Base-by-base conservation (phyloP, 805 yeast genomes). In the Metschnikowia cerradonensis region DNA sequence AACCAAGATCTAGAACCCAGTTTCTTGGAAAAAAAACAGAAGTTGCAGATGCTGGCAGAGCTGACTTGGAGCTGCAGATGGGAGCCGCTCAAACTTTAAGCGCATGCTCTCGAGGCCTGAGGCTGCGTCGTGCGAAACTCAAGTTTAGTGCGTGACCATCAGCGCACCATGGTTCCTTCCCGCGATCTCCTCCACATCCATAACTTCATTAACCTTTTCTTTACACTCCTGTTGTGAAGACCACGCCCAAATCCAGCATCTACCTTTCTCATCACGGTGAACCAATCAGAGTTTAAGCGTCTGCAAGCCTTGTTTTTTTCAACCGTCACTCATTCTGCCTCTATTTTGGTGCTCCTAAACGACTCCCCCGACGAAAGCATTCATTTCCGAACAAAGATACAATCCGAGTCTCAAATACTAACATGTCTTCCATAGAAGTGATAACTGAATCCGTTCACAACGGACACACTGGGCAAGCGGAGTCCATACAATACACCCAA, bases 401-500 rank as follows among this genome's bases (percentile, higher is more conserved):
- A 39, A 23, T n/a, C 17, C 26, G 26, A 23, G 10, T 13, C 20
- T 35, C 31, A 8, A 37, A 36, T 67, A 68, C 73, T 68, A 68
- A 67, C 72, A 72, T 72, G 76, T 70, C 75, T 47, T 70, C 69
- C 67, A 66, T 71, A 68, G 79, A 74, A 58, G 67, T 74, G 44
- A 67, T 82, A 37, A 77, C 81, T 47, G 90, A 86, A 65, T 80
- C 77, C 49, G 94, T 84, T 52, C 80, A 79, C 59, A 86, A 86
- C 60, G 91, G 92, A 39, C 83, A 78, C 62, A 80, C 85, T 7
- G 90, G 87, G 49, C 82, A 82, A 55, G 61, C 73, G 31, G 73
- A 76, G 46, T 78, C 80, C 47, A 79, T 92, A 50, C 81, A 84
- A 45, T 90, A 88, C 71, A 86, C 91, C 15, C 90, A 86, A 61